phyloP scores from a whole-genome alignment of 306 rosid genomes.

The Quercus aquifolioides region DNA sequence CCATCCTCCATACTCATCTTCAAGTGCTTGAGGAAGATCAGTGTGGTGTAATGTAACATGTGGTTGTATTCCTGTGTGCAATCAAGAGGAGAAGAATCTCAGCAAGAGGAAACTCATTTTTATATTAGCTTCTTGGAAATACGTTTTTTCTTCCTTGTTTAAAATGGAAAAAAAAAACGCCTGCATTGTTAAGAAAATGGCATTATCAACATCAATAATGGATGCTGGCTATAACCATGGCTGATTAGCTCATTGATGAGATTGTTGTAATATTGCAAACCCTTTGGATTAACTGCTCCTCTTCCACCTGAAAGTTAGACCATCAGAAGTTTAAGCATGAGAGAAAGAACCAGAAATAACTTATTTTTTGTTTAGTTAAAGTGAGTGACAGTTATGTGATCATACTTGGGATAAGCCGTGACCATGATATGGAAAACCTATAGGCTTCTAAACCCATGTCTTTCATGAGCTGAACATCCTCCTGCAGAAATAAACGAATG shows the following conservation, averaged over 20 bases:
- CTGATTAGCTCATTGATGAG: constrained; percentile 51
- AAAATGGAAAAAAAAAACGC: too few species aligned
- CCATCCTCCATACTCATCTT: constrained; percentile 84
- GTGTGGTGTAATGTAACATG: constrained; percentile 62
- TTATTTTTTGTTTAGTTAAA: neutral
- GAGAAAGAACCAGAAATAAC: neutral
- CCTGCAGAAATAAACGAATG: neutral
- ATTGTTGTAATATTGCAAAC: constrained; percentile 64
- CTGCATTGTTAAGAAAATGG: neutral
- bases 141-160: too few species aligned
- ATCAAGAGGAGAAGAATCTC: too few species aligned
- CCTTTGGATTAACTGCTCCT: constrained; percentile 65
- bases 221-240: constrained; percentile 38
- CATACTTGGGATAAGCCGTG: constrained; percentile 12
- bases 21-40: constrained; percentile 71
- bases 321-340: neutral
- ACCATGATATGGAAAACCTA: constrained; percentile 21
- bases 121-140: too few species aligned
- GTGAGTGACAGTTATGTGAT: neutral
- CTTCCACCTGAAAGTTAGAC: constrained; percentile 48
- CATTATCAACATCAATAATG: neutral
- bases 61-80: constrained; percentile 59
- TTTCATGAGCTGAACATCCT: constrained; percentile 12
- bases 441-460: constrained; percentile 4
- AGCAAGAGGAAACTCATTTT: too few species aligned